Base-by-base conservation (phyloP, 306 rosid genomes). In the Benincasa hispida region DNA sequence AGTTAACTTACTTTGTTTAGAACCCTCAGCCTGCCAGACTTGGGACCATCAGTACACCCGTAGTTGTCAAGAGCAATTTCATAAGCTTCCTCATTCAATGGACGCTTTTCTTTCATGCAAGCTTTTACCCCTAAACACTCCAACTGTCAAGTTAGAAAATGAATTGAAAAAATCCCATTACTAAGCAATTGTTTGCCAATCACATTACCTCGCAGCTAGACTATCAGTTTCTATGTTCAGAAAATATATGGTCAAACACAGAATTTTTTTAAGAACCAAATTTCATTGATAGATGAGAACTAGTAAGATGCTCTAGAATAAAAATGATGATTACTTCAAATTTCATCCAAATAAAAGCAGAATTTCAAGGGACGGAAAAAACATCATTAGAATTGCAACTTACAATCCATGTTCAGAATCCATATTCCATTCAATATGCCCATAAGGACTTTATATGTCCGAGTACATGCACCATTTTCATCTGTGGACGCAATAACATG, bases 351-450 rank as follows among this genome's bases (percentile, higher is more conserved):
- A 30, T 50, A 19, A 48, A 47, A 47, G 35, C 59, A 47, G 13
- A 72, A 45, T 27, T 12, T 11, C 6, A 15, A 4, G 15, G 13
- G n/a, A 15, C 12, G 17, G 15, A 47, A 22, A 27, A 51, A 72
- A 47, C 2, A 25, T 45, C 58, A 25, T 10, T 11, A 41, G 15
- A 14, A 24, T 2, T 17, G 37, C 2, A 80, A 77, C 96, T 83
- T 86, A 94, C 99, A 94, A 58, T 86, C 97, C 68, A 92, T 75
- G 74, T 86, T 92, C 78, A 94, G 88, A 81, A 94, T 62, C 99
- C 99, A 94, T 76, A 79, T 84, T 57, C 97, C 99, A 74, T 86
- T 82, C 76, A 92, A 79, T 85, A 92, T 87, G 68, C 88, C 99
- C 97, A 87, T 88, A 51, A 91, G 89, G 57, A 88, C 91, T 84